Percentiles rank a stretch among this genome's conserved stretches.
These are phyloP conservation scores for Nannizziopsis barbatae DNA, from an alignment of 2,329 filamentous ascomycete species.

Conservation along the genomic window DNA sequence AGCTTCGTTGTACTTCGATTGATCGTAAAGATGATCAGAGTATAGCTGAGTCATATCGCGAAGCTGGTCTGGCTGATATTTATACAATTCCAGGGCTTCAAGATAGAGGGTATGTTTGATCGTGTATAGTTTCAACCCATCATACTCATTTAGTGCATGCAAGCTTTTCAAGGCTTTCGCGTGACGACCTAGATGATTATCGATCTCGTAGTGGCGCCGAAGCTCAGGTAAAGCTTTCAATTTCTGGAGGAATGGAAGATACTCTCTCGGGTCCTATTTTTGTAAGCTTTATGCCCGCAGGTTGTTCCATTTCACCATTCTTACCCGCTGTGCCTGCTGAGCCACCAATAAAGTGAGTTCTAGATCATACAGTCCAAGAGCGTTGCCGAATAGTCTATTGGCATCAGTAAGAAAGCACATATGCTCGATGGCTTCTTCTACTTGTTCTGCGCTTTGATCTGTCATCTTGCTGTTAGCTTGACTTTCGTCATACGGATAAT, in stretches of 20 bases:
- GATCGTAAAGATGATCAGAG: conserved; percentile 62
- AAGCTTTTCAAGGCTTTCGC: conserved; percentile 69
- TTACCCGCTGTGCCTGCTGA: conserved; percentile 77
- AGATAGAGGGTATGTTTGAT: conserved; percentile 70
- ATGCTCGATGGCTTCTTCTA: conserved; percentile 84
- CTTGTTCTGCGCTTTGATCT: conserved; percentile 56
- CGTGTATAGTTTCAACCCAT: conserved; percentile 67
- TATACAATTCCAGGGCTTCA: conserved; percentile 66
- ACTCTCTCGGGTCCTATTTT: conserved; percentile 68
- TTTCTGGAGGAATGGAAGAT: conserved; percentile 84
- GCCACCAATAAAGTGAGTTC: conserved; percentile 82
- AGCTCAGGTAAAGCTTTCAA: conserved; percentile 62
- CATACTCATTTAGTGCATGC: conserved; percentile 59
- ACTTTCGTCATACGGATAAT: neutral
- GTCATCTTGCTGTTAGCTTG: conserved; percentile 14
- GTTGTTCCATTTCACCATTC: neutral
- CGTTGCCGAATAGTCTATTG: conserved; percentile 80
- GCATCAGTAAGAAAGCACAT: conserved; percentile 96
- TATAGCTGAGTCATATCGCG: conserved; percentile 63
- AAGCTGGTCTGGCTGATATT: conserved; percentile 62
- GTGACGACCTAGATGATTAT: conserved; percentile 70
- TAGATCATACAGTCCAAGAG: conserved; percentile 81
- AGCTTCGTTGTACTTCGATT: conserved; percentile 71
- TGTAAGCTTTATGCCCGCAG: conserved; percentile 3
- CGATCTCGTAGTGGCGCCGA: conserved; percentile 70